Base-by-base conservation (phyloP, 768 basidiomycete species). In the Tephrocybe rancida region DNA sequence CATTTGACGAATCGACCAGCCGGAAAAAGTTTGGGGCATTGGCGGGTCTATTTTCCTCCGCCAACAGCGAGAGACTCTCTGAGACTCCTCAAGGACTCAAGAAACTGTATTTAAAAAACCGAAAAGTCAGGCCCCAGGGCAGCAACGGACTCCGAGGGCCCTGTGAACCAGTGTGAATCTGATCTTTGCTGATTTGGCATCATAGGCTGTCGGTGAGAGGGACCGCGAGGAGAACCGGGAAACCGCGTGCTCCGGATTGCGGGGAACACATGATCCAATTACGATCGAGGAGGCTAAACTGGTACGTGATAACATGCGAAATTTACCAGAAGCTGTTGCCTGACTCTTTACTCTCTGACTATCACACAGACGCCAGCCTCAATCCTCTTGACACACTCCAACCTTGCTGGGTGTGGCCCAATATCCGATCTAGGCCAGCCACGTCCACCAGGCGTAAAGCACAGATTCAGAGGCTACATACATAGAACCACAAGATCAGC, bases 241-340 rank as follows among this genome's bases (percentile, higher is more conserved):
- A 25, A 49, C 47, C 24, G 42, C 48, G 47, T 44, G 47, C 16
- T 41, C 45, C 52, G 37, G 30, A 24, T 13, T 53, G 21, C 13
- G 35, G 44, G 34, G 42, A 18, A 54, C 57, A 55, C 57, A 55
- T 58, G 57, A 58, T 48, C 43, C 13, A 21, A 46, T 22, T 49
- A 54, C 52, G 48, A 54, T 50, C 43, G 32, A 14, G 27, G 46
- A 39, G 39, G 49, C 32, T 52, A 55, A 55, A 48, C 49, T 51
- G 34, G 45, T 39, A 39, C 21, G 51, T 52, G 52, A 60, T 54
- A 60, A 53, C 47, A 54, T 54, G 48, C 39, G 44, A 32, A 38
- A 35, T 34, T 35, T 19, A 27, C 35, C 29, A 39, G 35, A 8
- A 37, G 7, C 35, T 37, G 35, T 18, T 11, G 35, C 16, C 29